Evolutionary conservation across 2,329 filamentous ascomycete species (phyloP).

Genomic region (Amphichorda felina): DNA sequence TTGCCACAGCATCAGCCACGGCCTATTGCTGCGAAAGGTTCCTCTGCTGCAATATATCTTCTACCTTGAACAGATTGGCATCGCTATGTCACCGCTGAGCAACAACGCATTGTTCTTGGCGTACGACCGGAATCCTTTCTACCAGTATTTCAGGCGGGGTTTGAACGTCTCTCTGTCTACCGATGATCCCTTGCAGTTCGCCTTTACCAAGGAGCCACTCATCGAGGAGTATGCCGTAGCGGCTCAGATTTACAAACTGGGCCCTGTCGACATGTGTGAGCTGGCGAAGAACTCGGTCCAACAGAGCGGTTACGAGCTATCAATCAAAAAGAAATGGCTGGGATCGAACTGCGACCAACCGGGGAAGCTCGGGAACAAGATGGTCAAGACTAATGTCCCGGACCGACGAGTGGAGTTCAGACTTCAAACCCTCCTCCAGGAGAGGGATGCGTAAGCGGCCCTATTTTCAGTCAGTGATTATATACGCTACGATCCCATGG

Average conservation of each 20-base stretch:
- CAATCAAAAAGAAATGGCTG: slow-evolving; percentile 85
- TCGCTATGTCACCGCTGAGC: slow-evolving; percentile 97
- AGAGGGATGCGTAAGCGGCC: slow-evolving; percentile 64
- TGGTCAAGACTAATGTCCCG: slow-evolving; percentile 93
- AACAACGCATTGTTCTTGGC: slow-evolving; percentile 96
- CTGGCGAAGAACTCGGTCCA: slow-evolving; percentile 90
- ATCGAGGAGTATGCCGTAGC: slow-evolving; percentile 98
- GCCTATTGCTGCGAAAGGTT: slow-evolving; percentile 83
- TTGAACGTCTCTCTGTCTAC: slow-evolving; percentile 94
- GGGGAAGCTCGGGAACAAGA: slow-evolving; percentile 76
- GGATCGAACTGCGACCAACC: slow-evolving; percentile 66
- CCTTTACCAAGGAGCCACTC: slow-evolving; percentile 93
- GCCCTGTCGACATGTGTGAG: slow-evolving; percentile 96
- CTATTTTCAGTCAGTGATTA: not conserved
- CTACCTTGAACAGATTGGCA: slow-evolving; percentile 95
- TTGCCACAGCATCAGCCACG: slow-evolving; percentile 95
- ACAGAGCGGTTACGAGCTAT: slow-evolving; percentile 86
- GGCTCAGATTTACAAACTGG: slow-evolving; percentile 96
- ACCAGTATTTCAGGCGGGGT: slow-evolving; percentile 89
- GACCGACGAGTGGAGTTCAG: slow-evolving; percentile 85
- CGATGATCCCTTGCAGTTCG: slow-evolving; percentile 93
- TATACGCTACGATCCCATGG: not conserved
- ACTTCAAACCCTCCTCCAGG: slow-evolving; percentile 73
- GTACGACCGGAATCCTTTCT: slow-evolving; percentile 93
- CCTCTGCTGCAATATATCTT: slow-evolving; percentile 93